Base-by-base conservation (phyloP, 345 rosid species). In the Rhodamnia argentea region DNA sequence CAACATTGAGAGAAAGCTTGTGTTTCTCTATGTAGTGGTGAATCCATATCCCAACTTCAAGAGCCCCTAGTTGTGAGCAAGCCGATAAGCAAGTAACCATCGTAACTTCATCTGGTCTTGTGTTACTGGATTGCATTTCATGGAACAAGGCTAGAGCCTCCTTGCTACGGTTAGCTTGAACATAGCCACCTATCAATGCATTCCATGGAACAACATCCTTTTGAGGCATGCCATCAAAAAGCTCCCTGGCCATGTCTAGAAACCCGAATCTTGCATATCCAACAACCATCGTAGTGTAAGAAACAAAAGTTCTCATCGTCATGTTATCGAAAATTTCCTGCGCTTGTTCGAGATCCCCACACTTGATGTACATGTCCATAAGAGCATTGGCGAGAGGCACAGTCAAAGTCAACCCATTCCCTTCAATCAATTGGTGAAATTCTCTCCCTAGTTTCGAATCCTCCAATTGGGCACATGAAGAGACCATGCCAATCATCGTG, bases 11-110 rank as follows among this genome's bases (percentile, higher is more conserved):
- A 83, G 90, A 60, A 88, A 95, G 89, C 85, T 91, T 90, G 78
- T 93, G 90, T 85, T 86, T 95, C 89, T 93, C 88, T 44, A 94
- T 90, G 85, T 92, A 96, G 52, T 89, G 94, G 88, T 96, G 98
- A 88, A 93, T 90, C 99, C 98, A 96, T 56, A 94, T 89, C 84
- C 99, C 98, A 40, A 90, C 87, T 51, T 94, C 97, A 83, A 94
- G 97, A n/a, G 95, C 97, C 84, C 98, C 98, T 83, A 96, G 94
- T 85, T 95, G 97, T 53, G 97, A 94, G 90, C 98, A 95, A 8
- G 96, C 99, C 64, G 95, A 93, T 87, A 96, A 91, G 90, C 98
- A 95, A 91, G 90, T 95, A 32, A 96, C 91, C 98, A 93, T 92
- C 18, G 98, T 96, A 87, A 95, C 95, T 75, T 89, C 92, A 56